A percentile compares a stretch with the other conserved stretches of the same genome.
These are phyloP conservation scores for Xanthoconium purpureum DNA, from an alignment of 768 basidiomycete genomes.

Conservation along the genomic window DNA sequence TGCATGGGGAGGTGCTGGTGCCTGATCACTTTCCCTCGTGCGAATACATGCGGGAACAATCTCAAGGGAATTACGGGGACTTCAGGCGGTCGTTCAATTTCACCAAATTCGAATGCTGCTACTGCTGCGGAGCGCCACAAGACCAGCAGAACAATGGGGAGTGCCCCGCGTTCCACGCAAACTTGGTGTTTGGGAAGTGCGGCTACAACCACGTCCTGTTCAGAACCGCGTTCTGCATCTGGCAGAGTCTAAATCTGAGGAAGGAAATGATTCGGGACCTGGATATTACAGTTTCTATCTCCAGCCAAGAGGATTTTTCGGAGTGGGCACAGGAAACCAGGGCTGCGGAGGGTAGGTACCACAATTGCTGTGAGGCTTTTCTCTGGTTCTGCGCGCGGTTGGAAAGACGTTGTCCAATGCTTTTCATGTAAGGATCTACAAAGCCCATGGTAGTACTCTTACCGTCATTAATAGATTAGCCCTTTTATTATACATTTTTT, in stretches of 20 bases:
- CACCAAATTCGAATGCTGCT: not conserved
- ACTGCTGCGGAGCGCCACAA: not conserved
- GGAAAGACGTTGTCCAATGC: not conserved
- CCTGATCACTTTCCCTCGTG: not conserved
- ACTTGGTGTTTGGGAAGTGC: not conserved
- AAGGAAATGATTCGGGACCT: not conserved
- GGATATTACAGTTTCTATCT: not conserved
- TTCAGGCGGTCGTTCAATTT: not conserved
- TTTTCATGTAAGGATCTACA: not conserved
- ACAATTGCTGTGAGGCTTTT: slow-evolving; percentile 1
- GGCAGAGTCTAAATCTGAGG: not conserved
- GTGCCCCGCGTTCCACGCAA: not conserved
- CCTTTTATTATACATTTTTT: no score
- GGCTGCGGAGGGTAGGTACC: not conserved
- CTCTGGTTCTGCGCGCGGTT: slow-evolving; percentile 1
- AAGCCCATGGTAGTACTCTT: no score
- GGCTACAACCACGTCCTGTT: not conserved
- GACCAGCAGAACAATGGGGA: not conserved
- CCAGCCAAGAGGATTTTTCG: not conserved
- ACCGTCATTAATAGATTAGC: no score
- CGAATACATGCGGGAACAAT: not conserved
- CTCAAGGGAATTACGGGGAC: not conserved
- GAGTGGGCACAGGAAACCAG: not conserved
- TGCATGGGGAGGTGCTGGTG: not conserved
- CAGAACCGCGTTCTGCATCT: slow-evolving; percentile 2